These are phyloP conservation scores for Gossypium ekmanianum DNA, from an alignment of 345 rosid species.

Conservation along the genomic window DNA sequence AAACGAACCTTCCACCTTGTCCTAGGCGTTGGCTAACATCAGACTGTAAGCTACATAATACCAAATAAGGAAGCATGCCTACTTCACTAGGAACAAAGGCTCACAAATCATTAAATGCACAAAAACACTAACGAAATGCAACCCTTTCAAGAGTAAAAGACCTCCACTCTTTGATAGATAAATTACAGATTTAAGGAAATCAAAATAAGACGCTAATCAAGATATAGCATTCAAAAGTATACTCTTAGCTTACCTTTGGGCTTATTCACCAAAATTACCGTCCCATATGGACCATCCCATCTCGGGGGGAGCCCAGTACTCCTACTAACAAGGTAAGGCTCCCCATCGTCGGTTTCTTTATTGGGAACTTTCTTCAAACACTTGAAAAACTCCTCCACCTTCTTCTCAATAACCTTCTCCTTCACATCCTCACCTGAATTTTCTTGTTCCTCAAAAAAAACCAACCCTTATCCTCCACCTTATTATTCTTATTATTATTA, in stretches of 20 bases:
- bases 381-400: constrained; percentile 83
- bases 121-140: not conserved
- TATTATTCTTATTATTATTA: constrained; percentile 10
- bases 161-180: not conserved
- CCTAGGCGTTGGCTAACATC: constrained; percentile 2
- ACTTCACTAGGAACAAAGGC: not conserved
- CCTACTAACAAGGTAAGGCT: constrained; percentile 71
- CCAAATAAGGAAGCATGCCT: not conserved
- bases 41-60: not conserved
- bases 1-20: not conserved
- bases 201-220: not conserved
- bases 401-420: constrained; percentile 61
- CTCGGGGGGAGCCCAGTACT: constrained; percentile 72
- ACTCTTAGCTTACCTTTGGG: constrained; percentile 65
- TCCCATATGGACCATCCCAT: constrained; percentile 86
- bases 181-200: not conserved
- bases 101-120: constrained; percentile 8
- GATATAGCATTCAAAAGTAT: constrained; percentile 4
- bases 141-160: not conserved
- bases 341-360: constrained; percentile 51
- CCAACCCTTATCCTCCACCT: constrained; percentile 40
- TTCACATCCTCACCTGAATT: constrained; percentile 22
- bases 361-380: constrained; percentile 67
- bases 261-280: constrained; percentile 81
- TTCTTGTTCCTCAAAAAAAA: constrained; percentile 62